Evolutionary conservation across 257 asterid genomes (phyloP), one percentile per base, ranked within the genome.

Genomic region (Jacaranda mimosifolia): DNA sequence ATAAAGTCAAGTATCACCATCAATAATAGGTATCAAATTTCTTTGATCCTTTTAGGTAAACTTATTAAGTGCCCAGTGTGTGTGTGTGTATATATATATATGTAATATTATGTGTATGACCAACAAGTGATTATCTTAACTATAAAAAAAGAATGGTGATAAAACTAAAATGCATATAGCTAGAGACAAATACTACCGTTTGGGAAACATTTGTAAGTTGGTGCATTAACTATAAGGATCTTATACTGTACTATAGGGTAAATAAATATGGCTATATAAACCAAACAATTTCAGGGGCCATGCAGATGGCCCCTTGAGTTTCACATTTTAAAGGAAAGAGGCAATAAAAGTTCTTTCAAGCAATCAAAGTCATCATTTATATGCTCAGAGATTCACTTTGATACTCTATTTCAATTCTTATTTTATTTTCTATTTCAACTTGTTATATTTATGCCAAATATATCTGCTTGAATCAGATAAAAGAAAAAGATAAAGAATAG

Each of bases 251-350:
- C 53, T 10, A 17, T 5, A 42, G 56, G 70, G 35, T 17, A 66
- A 43, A 66, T 40, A 66, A 66, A 18, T 5, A 66, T 40, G 35
- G 52, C 35, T 64, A 42, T 15, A 39, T 35, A 63, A 63, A 4
- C 60, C 43, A 35, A 35, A 76, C 58, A 55, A 49, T 56, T 48
- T 64, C 42, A 56, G 18, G 75, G 68, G 6, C 51, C 59, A 19
- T 76, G 63, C 72, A 63, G 3, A 53, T 32, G 63, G 63, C 42
- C 65, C 79, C 39, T 11, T 10, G 11, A 60, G 38, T 56, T 21
- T 5, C 62, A 10, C 69, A 77, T 57, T 58, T 45, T 35, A 3
- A 58, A 60, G 39, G 11, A 64, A 12, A 53, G 74, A 56, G 55
- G 49, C 51, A 76, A 76, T 65, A 19, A 75, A 38, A 26, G 32